A percentile compares a stretch with the other conserved stretches of the same genome.
Evolutionary conservation across 2,329 filamentous ascomycete genomes (phyloP).

Genomic region (Talaromyces sp.): DNA sequence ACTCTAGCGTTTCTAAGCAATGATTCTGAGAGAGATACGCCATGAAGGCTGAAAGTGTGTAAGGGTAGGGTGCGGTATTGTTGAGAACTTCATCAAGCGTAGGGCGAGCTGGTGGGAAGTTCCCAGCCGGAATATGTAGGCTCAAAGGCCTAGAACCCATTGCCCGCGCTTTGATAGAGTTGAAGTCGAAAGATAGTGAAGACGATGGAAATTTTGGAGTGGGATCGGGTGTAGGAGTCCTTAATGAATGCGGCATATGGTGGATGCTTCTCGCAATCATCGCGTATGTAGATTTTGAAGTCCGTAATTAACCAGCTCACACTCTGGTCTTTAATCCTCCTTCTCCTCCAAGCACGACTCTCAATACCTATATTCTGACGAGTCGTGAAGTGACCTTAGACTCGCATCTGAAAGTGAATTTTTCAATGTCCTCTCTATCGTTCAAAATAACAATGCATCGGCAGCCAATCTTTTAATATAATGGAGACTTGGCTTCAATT

Average conservation of each 20-base stretch:
- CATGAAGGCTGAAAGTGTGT: constrained; percentile 90
- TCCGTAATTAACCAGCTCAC: constrained; percentile 4
- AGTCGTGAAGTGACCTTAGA: background rate
- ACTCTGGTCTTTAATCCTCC: constrained; percentile 9
- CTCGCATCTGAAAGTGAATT: constrained; percentile 10
- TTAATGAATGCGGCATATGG: constrained; percentile 34
- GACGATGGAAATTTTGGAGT: constrained; percentile 44
- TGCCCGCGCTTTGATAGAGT: constrained; percentile 34
- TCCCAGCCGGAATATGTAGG: constrained; percentile 39
- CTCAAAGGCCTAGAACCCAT: constrained; percentile 46
- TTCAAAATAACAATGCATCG: background rate
- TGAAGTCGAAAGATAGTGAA: constrained; percentile 42
- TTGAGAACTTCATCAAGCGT: constrained; percentile 83
- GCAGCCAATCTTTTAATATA: background rate
- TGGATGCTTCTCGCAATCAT: constrained; percentile 40
- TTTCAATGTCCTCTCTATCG: background rate
- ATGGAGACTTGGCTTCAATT: background rate
- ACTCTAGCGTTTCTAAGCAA: constrained; percentile 92
- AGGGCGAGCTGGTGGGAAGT: constrained; percentile 54
- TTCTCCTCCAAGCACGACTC: constrained; percentile 4
- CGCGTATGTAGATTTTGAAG: constrained; percentile 29
- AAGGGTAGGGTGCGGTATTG: constrained; percentile 81
- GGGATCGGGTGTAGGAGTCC: constrained; percentile 40
- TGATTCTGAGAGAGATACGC: constrained; percentile 96
- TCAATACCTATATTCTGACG: constrained; percentile 2